A percentile compares a stretch with the other conserved stretches of the same genome.
Evolutionary conservation across 139 green algal species (phyloP).

Genomic region (Desmodesmus armatus): DNA sequence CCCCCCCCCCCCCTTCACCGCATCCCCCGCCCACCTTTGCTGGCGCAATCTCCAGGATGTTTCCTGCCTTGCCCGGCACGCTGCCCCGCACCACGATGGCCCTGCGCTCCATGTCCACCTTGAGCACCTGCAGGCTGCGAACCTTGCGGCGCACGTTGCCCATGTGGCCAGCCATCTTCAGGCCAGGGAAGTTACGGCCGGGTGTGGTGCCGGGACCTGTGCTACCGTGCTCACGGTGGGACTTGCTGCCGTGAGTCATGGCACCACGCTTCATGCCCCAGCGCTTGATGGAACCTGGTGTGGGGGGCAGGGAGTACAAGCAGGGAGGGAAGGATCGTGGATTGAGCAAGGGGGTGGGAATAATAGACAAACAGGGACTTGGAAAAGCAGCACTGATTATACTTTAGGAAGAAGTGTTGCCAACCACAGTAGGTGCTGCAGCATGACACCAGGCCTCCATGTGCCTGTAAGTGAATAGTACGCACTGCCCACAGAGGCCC

Average conservation of each 20-base stretch:
- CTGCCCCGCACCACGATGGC: conserved; percentile 94
- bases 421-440: background rate
- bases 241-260: conserved; percentile 99
- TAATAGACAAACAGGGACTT: too few species aligned
- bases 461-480: background rate
- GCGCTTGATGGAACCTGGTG: conserved; percentile 96
- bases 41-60: conserved; percentile 91
- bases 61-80: conserved; percentile 96
- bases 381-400: too few species aligned
- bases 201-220: conserved; percentile 92
- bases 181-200: conserved; percentile 92
- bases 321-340: too few species aligned
- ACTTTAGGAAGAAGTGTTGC: too few species aligned
- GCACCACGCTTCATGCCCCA: conserved; percentile 90
- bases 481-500: too few species aligned
- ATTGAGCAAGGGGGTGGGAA: too few species aligned
- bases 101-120: conserved; percentile 83
- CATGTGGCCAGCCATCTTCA: conserved; percentile 97
- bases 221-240: conserved; percentile 95
- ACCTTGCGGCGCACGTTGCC: conserved; percentile 86
- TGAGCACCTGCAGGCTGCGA: conserved; percentile 88
- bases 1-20: too few species aligned
- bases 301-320: background rate
- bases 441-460: background rate
- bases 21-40: conserved; percentile 81